Percentiles rank a stretch among this genome's conserved stretches.
These are phyloP conservation scores for Isochrysis galbana DNA, from an alignment of 78 protist species.

Conservation along the genomic window DNA sequence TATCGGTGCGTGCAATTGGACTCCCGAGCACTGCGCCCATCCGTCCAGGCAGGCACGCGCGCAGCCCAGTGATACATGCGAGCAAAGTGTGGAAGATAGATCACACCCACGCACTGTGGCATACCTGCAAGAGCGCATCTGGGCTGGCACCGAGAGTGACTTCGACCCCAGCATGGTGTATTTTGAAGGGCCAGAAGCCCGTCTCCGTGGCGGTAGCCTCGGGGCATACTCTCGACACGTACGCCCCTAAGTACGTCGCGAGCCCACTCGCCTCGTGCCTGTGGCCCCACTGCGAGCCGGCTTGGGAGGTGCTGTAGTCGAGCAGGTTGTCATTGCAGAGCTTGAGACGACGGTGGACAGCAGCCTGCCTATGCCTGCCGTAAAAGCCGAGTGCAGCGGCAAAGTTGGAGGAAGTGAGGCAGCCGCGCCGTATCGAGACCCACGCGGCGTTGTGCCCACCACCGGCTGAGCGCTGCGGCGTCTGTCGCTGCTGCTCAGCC, in stretches of 20 bases:
- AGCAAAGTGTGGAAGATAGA: no score
- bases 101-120: no score
- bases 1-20: no score
- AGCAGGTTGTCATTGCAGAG: neutral
- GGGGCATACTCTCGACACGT: neutral
- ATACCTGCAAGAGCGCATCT: neutral
- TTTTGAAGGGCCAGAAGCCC: neutral
- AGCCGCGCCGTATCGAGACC: neutral
- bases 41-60: no score
- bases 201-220: neutral
- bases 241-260: neutral
- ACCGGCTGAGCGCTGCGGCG: neutral
- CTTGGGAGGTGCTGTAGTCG: no score
- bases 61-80: no score
- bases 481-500: no score
- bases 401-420: neutral
- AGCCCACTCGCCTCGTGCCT: neutral
- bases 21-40: no score
- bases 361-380: neutral
- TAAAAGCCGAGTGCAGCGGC: neutral
- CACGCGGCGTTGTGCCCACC: neutral
- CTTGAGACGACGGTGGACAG: neutral
- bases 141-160: neutral
- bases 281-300: neutral
- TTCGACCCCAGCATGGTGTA: neutral